Evolutionary conservation across 2,329 filamentous ascomycete genomes (phyloP), one percentile per base, ranked within the genome.

Genomic region (Fonsecaea nubica): DNA sequence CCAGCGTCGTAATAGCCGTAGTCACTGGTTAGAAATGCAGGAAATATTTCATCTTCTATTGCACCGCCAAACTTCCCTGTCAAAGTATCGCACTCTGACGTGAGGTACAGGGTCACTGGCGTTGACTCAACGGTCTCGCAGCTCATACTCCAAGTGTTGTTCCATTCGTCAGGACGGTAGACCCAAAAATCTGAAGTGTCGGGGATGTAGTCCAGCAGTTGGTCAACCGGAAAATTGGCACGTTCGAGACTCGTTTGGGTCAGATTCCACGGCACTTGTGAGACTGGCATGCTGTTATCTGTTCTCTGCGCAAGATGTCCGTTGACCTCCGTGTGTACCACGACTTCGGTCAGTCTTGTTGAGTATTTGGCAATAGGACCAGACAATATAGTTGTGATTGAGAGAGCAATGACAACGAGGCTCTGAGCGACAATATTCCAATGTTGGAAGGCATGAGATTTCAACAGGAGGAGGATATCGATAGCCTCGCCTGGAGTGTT

Each of bases 401-500:
- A 64, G 21, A 67, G 21, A 13, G 61, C 12, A 36, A 69, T 36
- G 30, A 69, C 58, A 50, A 62, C 55, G 10, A 65, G 8, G 32
- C 65, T 65, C 35, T 69, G 67, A 18, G 53, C 38, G 6, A 67
- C 36, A 15, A 69, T 55, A 18, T 53, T 64, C 45, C 53, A 63
- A 50, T 65, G 60, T 30, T 56, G 40, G 21, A 69, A 54, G 21
- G 62, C 30, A 18, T 64, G 61, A 13, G 62, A 63, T 45, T 56
- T 58, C 15, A 69, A 53, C 10, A 69, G 50, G n/a, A 59, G 36
- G 15, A 69, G n/a, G 15, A 55, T 58, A 32, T 67, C 64, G 25
- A 62, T 38, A n/a, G 64, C 62, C 53, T 69, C 67, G 30, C 67
- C 67, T 12, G 60, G 54, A 10, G 67, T 67, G 61, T 63, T 66